Base-by-base conservation (phyloP, 306 rosid genomes). In the Dryas octopetala region DNA sequence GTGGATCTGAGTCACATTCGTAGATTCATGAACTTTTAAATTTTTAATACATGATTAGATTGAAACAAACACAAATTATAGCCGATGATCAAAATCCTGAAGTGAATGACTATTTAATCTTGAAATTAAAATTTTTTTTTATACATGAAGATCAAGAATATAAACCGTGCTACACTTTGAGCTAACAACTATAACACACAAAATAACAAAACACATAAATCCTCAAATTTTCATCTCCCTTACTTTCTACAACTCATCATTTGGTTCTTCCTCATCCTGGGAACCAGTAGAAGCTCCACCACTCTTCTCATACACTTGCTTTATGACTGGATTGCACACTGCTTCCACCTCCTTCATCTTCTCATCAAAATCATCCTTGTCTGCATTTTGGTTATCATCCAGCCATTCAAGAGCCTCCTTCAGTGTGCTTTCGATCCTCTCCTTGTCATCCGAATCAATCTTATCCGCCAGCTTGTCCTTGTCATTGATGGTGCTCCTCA, bases 341-440 rank as follows among this genome's bases (percentile, higher is more conserved):
- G 78, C 87, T 61, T 87, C 91, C 43, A 87, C 79, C 60, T 88
- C 89, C 64, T 81, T 85, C 80, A 80, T 49, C 51, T 79, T 81
- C 83, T 81, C 89, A 5, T 85, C 91, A 38, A 69, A 83, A 5
- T 85, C 86, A 32, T 81, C 82, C 66, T 81, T 85, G 16, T 88
- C 85, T 2, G 83, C 83, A 16, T 74, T 76, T 26, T 76, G 88
- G 74, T 81, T 85, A 12, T 85, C 87, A 53, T 85, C 89, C 14
- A 88, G 26, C 86, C 91, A 85, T n/a, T 85, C 89, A 19, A 83
- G 82, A 46, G 78, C 76, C 59, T 85, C 86, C 73, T 79, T 83
- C 74, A 88, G 23, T 0, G 83, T 13, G 26, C 32, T 76, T 68
- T 85, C 86, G 16, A 88, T 76, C 78, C 63, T 84, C 57, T 86